Conservation (phyloP, 1,284 basidiomycete genomes). For the Blastosporella zonata region DNA sequence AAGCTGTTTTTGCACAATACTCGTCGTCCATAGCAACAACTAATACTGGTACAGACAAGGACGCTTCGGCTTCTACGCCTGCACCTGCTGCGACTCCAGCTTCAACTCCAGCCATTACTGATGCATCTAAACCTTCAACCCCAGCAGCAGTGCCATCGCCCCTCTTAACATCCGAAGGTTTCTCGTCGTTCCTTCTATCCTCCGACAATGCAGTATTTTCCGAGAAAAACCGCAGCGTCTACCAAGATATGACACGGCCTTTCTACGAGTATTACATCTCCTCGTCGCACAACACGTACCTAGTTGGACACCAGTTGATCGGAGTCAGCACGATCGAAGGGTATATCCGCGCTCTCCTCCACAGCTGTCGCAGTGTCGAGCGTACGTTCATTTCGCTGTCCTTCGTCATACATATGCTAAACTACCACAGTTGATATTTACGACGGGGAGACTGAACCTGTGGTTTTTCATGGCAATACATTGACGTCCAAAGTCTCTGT, state of each 20-base stretch:
- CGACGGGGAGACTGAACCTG: constrained; percentile 82
- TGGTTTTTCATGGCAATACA: constrained; percentile 91
- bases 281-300: constrained; percentile 96
- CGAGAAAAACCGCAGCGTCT: constrained; percentile 28
- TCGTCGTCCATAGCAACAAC: constrained; percentile 29
- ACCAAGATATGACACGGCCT: constrained; percentile 68
- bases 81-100: constrained; percentile 17
- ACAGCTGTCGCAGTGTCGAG: constrained; percentile 91
- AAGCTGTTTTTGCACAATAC: constrained; percentile 56
- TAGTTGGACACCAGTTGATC: constrained; percentile 91
- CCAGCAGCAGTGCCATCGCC: constrained; percentile 1
- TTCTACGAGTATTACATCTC: constrained; percentile 90
- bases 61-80: not conserved
- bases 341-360: constrained; percentile 89
- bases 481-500: constrained; percentile 86
- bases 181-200: constrained; percentile 73
- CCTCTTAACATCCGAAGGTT: constrained; percentile 61
- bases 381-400: constrained; percentile 43
- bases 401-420: not conserved
- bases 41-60: constrained; percentile 5
- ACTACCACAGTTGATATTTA: constrained; percentile 81
- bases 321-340: constrained; percentile 95
- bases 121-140: constrained; percentile 11
- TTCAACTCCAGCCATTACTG: constrained; percentile 25
- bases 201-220: constrained; percentile 39